Conservation (phyloP, 2,329 filamentous ascomycete species). For the Cytospora leucostoma region DNA sequence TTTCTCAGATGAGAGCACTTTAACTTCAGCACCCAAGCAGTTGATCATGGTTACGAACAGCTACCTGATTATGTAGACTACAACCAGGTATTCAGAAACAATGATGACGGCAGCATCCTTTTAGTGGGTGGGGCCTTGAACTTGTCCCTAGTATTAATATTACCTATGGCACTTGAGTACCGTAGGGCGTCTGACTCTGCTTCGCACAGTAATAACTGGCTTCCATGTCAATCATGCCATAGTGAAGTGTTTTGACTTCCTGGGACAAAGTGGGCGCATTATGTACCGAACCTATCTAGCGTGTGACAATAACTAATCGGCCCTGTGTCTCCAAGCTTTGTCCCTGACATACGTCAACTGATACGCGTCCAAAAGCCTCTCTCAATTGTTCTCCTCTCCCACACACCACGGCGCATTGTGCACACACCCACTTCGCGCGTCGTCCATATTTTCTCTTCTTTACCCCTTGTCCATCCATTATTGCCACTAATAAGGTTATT, state of each 20-base stretch:
- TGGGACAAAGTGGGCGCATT: not conserved
- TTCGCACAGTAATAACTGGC: not conserved
- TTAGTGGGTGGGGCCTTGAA: not conserved
- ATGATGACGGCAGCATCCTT: not conserved
- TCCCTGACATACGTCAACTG: not conserved
- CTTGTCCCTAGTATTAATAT: not conserved
- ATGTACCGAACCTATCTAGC: not conserved
- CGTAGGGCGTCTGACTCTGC: not conserved
- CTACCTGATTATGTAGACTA: too few relatives aligned
- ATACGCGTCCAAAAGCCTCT: conserved; percentile 1
- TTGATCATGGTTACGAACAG: too few relatives aligned
- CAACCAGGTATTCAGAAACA: too few relatives aligned
- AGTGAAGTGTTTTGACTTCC: not conserved
- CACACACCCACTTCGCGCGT: conserved; percentile 24
- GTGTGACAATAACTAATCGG: not conserved
- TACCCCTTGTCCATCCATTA: conserved; percentile 11
- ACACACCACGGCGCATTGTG: conserved; percentile 18
- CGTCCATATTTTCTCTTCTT: conserved; percentile 8
- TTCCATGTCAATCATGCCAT: not conserved
- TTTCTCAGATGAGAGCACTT: too few relatives aligned
- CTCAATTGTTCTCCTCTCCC: conserved; percentile 2
- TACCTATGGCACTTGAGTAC: too few relatives aligned
- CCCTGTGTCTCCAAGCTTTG: conserved; percentile 1
- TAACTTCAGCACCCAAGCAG: too few relatives aligned
- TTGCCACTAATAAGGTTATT: conserved; percentile 17